Evolutionary conservation across 805 yeast species (phyloP), one percentile per base, ranked within the genome.

Genomic region (Pichia cephalocereana): DNA sequence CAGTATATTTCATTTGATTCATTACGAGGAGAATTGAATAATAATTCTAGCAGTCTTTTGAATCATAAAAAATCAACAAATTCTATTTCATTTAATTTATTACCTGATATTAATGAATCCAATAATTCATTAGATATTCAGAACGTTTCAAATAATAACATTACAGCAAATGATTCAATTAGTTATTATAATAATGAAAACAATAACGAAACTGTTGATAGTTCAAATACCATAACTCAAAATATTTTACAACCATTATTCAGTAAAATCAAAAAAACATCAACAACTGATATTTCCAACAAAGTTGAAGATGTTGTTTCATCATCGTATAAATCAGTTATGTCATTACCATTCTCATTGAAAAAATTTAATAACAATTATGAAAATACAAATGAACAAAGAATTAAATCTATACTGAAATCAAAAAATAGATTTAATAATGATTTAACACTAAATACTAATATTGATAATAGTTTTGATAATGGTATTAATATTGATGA

Each of bases 1-100:
- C 66, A 64, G 38, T 71, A 70, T 50, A 59, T 70, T 14, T 71
- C 75, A 2, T 71, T 71, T 56, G 71, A 68, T 8, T 68, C 74
- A 0, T 63, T 72, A 8, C 59, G 58, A 26, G 66, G 59, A 34
- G 17, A 34, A 15, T 4, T 14, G 3, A 15, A 43, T 59, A 19
- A 43, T 62, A 23, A 50, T 40, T 52, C 48, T 38, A 53, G 52
- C 45, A 58, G 45, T 34, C 48, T 47, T 45, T 55, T 53, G 6
- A 34, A 34, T 15, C 37, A 34, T 34, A 34, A 34, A 15, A 34
- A 34, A 34, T 34, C 37, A 11, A 14, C 37, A 34, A 34, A 34
- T 34, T 34, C 37, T 14, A 34, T 34, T 4, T 14, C 37, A 8
- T 34, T 34, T 7, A 34, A 34, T 34, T 14, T 34, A 34, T 34